Evolutionary conservation across 805 yeast genomes (phyloP).

Genomic region (Suhomyces sp.): DNA sequence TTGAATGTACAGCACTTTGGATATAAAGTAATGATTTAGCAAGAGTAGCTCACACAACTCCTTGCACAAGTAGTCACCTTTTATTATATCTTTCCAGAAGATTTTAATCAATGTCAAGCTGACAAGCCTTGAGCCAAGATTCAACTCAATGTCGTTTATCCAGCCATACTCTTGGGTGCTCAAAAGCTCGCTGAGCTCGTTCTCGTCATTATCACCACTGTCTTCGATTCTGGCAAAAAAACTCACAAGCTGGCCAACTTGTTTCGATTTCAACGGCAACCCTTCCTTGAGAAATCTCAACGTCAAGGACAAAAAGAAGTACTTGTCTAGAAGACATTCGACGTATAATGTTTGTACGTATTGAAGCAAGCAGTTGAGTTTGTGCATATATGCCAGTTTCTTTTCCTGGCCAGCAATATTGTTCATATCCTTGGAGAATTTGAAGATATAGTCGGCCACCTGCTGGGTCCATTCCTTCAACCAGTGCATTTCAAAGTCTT

Average conservation of each 20-base stretch:
- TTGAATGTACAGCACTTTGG: conserved; percentile 15
- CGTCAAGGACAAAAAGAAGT: conserved; percentile 61
- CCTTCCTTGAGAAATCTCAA: conserved; percentile 48
- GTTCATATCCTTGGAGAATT: conserved; percentile 43
- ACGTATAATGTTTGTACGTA: conserved; percentile 64
- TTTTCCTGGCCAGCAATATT: conserved; percentile 24
- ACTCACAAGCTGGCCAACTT: conserved; percentile 23
- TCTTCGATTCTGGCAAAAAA: conserved; percentile 2
- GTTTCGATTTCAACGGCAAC: conserved; percentile 27
- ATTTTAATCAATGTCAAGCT: conserved; percentile 51
- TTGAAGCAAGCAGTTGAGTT: conserved; percentile 58
- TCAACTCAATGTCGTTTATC: conserved; percentile 20
- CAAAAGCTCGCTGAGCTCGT: conserved; percentile 12
- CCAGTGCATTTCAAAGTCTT: conserved; percentile 57
- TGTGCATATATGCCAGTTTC: conserved; percentile 43
- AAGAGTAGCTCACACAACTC: conserved; percentile 62
- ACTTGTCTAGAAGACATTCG: conserved; percentile 63
- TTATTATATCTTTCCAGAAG: conserved; percentile 69
- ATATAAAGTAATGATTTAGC: conserved; percentile 42
- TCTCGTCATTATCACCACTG: conserved; percentile 16
- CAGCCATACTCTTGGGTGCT: conserved; percentile 7
- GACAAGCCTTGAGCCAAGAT: conserved; percentile 35
- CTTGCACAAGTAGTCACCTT: conserved; percentile 56
- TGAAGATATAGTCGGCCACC: conserved; percentile 58
- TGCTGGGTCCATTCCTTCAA: conserved; percentile 89